phyloP scores from a whole-genome alignment of 768 basidiomycete species.

The Termitomyces sp. region DNA sequence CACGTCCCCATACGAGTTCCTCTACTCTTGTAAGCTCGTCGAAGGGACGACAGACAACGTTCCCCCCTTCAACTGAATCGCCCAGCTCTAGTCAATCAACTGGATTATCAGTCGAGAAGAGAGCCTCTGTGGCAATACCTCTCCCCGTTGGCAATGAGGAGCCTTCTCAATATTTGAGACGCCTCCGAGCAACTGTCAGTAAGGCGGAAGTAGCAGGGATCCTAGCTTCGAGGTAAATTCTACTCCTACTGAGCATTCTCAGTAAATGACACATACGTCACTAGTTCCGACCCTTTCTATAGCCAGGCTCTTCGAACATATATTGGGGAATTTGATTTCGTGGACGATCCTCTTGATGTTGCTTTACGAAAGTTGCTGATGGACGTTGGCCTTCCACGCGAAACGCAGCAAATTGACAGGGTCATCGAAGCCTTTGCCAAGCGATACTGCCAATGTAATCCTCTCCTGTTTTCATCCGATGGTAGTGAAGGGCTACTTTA shows the following conservation, averaged over 20 bases:
- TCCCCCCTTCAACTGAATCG: constrained; percentile 14
- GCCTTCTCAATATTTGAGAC: constrained; percentile 67
- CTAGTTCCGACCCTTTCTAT: constrained; percentile 72
- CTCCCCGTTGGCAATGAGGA: constrained; percentile 57
- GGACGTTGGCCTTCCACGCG: constrained; percentile 87
- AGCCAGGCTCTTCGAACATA: constrained; percentile 65
- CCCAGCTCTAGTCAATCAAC: constrained; percentile 35
- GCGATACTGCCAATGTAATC: constrained; percentile 82
- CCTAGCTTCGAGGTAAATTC: constrained; percentile 71
- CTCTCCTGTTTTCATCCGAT: constrained; percentile 69
- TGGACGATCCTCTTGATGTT: constrained; percentile 81
- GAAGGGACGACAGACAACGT: not conserved
- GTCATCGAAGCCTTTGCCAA: constrained; percentile 94
- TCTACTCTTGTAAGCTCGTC: not conserved
- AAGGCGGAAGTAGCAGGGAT: constrained; percentile 79
- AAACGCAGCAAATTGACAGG: constrained; percentile 98
- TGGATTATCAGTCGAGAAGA: constrained; percentile 40
- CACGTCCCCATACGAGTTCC: constrained; percentile 12
- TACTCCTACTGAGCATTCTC: constrained; percentile 1
- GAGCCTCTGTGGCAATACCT: constrained; percentile 38
- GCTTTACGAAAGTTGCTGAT: constrained; percentile 87
- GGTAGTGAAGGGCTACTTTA: constrained; percentile 40
- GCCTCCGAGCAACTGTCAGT: constrained; percentile 61
- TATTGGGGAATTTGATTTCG: constrained; percentile 76
- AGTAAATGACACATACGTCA: not conserved